Evolutionary conservation across 129 eudicot species (phyloP).

Genomic region (Centella asiatica): DNA sequence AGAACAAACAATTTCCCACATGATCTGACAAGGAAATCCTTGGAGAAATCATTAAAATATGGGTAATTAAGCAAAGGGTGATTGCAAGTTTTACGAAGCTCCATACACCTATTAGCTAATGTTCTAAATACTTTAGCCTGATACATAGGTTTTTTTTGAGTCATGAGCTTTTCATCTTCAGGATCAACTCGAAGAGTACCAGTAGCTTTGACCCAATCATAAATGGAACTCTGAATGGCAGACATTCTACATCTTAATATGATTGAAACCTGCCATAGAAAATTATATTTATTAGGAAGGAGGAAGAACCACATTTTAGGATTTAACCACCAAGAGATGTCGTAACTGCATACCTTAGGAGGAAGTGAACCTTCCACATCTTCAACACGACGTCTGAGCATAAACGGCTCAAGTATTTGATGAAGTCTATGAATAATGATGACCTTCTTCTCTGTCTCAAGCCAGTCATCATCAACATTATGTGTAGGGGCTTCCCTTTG

Average conservation of each 20-base stretch:
- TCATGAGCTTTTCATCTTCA: conserved; percentile 70
- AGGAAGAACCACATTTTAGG: conserved; percentile 9
- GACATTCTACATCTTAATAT: conserved; percentile 89
- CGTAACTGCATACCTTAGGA: conserved; percentile 62
- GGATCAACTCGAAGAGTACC: conserved; percentile 96
- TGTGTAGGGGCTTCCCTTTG: conserved; percentile 68
- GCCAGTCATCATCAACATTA: conserved; percentile 92
- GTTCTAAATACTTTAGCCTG: conserved; percentile 59
- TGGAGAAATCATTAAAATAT: conserved; percentile 64
- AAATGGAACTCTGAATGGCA: conserved; percentile 75
- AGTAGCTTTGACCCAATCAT: conserved; percentile 95
- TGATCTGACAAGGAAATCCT: conserved; percentile 86
- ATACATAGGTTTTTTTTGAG: conserved; percentile 52
- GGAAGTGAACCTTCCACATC: conserved; percentile 99
- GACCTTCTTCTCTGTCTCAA: conserved; percentile 96
- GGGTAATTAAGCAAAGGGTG: conserved; percentile 94
- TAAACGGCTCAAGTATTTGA: conserved; percentile 95
- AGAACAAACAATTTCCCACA: conserved; percentile 94
- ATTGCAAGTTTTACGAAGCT: conserved; percentile 90
- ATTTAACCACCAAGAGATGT: background rate
- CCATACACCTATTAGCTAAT: conserved; percentile 79
- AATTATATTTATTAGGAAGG: conserved; percentile 11
- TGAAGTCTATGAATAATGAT: conserved; percentile 94
- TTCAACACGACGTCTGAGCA: conserved; percentile 99
- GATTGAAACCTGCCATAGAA: conserved; percentile 62